Percentiles rank a stretch among this genome's conserved stretches.
Conservation (phyloP, 1,284 basidiomycete species). For the Pseudomicrostroma phylloplanum region DNA sequence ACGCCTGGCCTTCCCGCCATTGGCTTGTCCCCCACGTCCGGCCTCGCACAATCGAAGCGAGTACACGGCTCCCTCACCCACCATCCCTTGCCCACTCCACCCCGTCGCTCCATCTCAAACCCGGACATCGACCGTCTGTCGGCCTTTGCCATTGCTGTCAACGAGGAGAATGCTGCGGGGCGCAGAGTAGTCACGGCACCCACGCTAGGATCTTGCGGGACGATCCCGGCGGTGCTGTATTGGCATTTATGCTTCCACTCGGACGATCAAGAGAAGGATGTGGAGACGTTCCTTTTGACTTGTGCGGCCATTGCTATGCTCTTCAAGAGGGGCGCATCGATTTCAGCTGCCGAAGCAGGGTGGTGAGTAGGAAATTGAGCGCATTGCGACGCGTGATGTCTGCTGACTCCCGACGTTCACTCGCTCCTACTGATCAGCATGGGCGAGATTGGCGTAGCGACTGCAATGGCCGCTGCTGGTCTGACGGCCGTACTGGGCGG, state of each 20-base stretch:
- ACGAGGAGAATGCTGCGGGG: conserved; percentile 77
- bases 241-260: conserved; percentile 84
- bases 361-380: conserved; percentile 27
- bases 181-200: conserved; percentile 91
- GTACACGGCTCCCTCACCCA: conserved; percentile 62
- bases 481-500: conserved; percentile 70
- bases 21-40: background rate
- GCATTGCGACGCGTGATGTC: background rate
- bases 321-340: conserved; percentile 93
- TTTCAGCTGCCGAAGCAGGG: conserved; percentile 73
- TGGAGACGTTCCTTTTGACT: conserved; percentile 77
- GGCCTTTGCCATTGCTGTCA: conserved; percentile 51
- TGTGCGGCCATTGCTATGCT: conserved; percentile 86
- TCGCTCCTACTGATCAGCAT: conserved; percentile 41
- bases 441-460: conserved; percentile 61
- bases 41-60: background rate
- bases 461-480: conserved; percentile 84
- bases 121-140: conserved; percentile 87
- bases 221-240: conserved; percentile 79
- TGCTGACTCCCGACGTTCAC: background rate
- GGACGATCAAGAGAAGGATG: conserved; percentile 77
- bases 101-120: conserved; percentile 66
- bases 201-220: conserved; percentile 68
- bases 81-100: conserved; percentile 64
- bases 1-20: background rate